Base-by-base conservation (phyloP, 106 monocot genomes). In the Dioscorea alata region DNA sequence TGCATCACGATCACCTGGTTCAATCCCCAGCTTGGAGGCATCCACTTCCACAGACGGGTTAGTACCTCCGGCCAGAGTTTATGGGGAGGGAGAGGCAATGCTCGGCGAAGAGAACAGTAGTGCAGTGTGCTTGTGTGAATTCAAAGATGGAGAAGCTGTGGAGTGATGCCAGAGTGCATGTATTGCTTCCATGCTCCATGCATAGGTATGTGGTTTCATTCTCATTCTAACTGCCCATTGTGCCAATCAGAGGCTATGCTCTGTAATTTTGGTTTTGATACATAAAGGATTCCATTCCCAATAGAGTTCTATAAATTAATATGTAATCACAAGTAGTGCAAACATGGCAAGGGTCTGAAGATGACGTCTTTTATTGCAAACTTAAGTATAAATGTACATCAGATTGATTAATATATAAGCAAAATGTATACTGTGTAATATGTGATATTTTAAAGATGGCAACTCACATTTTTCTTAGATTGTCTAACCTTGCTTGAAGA, bases 401-500 rank as follows among this genome's bases (percentile, higher is more conserved):
- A 42, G 42, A 42, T 42, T 42, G 42, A 42, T 42, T 10, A 54
- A 54, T 54, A 54, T 54, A 54, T 18, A 18, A 19, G 18, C 7
- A 15, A 54, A 54, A 3, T 42, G 42, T 42, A 54, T 19, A 54
- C 3, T 5, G 4, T 54, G 19, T 16, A 5, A 3, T 14, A 54
- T 16, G 19, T 19, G 15, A 54, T 2, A 19, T 19, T 54, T 18
- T 54, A 4, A 16, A 5, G 18, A 13, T 18, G 0, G 13, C 13
- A 19, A 67, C 49, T 78, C 78, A 93, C 93, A 93, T 93, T 70
- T 89, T 93, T 71, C 93, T 84, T 22, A 93, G 74, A 61, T 89
- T 93, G 60, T 93, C 93, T 67, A 93, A 81, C 67, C 89, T 82
- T 20, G 93, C 93, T 62, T 93, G 93, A 33, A 93, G 66, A 54